Evolutionary conservation across 2,329 filamentous ascomycete genomes (phyloP).

Genomic region (Fusarium lyarnte): DNA sequence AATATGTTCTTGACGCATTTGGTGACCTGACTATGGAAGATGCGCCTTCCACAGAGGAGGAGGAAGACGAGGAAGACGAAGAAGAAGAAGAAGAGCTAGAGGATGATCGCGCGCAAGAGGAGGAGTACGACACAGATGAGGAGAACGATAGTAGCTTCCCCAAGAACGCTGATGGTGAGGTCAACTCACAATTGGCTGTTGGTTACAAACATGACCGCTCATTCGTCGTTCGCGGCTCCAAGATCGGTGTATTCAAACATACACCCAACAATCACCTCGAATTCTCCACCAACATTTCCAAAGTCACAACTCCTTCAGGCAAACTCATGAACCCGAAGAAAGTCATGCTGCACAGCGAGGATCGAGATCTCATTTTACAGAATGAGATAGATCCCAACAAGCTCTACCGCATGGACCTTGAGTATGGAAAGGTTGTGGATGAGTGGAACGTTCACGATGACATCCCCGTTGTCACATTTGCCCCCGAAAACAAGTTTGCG

Average conservation of each 20-base stretch:
- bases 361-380: constrained; percentile 89
- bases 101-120: constrained; percentile 73
- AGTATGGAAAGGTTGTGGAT: constrained; percentile 97
- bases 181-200: constrained; percentile 94
- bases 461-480: constrained; percentile 90
- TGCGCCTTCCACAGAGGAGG: constrained; percentile 56
- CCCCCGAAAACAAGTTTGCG: constrained; percentile 96
- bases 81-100: constrained; percentile 66
- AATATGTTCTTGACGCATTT: constrained; percentile 96
- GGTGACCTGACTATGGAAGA: constrained; percentile 95
- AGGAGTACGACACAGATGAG: constrained; percentile 75
- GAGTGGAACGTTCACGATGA: constrained; percentile 99
- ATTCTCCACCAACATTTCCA: constrained; percentile 97
- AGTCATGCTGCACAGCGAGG: constrained; percentile 94
- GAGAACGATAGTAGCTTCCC: constrained; percentile 80
- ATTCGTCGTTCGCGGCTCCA: constrained; percentile 95
- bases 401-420: constrained; percentile 95
- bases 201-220: constrained; percentile 97
- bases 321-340: constrained; percentile 93
- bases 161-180: constrained; percentile 76
- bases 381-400: constrained; percentile 86
- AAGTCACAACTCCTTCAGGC: constrained; percentile 88
- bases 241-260: constrained; percentile 99
- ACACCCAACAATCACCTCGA: constrained; percentile 91
- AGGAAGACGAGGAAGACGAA: constrained; percentile 56